A percentile compares a stretch with the other conserved stretches of the same genome.
Conservation (phyloP, 306 rosid genomes). For the Cyamopsis tetragonoloba region DNA sequence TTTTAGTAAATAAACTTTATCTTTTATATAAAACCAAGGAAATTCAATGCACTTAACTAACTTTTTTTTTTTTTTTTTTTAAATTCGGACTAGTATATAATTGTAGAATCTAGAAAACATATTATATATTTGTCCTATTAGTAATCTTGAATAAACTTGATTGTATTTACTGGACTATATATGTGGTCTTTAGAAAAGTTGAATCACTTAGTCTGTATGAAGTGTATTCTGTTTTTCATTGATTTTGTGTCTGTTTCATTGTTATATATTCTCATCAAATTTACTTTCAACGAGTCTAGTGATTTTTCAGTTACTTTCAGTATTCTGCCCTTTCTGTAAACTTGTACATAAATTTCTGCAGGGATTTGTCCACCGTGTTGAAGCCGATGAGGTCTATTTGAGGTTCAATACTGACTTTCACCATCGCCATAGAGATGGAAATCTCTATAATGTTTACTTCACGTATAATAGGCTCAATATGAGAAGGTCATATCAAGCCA, state of each 20-base stretch:
- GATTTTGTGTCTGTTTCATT: background rate
- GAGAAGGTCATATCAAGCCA: conserved; percentile 83
- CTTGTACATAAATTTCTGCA: conserved; percentile 26
- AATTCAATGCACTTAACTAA: too few species aligned
- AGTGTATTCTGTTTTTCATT: background rate
- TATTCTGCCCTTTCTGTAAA: background rate
- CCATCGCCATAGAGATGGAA: conserved; percentile 40
- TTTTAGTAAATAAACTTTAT: too few species aligned
- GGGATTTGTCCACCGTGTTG: conserved; percentile 80
- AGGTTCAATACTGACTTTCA: conserved; percentile 56
- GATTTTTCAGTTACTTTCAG: background rate
- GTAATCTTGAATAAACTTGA: background rate
- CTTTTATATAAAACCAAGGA: too few species aligned
- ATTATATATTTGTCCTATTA: background rate
- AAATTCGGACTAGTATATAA: too few species aligned
- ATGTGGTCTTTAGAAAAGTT: background rate
- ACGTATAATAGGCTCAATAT: conserved; percentile 64
- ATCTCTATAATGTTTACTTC: conserved; percentile 57
- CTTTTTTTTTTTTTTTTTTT: too few species aligned
- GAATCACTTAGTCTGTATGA: background rate
- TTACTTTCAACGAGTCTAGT: background rate
- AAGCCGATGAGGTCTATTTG: conserved; percentile 77
- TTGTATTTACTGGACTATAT: background rate
- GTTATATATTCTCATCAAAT: background rate
- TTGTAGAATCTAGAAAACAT: conserved; percentile 12